Evolutionary conservation across 2,329 filamentous ascomycete genomes (phyloP), one percentile per base, ranked within the genome.

Genomic region (Arthroderma uncinatum): DNA sequence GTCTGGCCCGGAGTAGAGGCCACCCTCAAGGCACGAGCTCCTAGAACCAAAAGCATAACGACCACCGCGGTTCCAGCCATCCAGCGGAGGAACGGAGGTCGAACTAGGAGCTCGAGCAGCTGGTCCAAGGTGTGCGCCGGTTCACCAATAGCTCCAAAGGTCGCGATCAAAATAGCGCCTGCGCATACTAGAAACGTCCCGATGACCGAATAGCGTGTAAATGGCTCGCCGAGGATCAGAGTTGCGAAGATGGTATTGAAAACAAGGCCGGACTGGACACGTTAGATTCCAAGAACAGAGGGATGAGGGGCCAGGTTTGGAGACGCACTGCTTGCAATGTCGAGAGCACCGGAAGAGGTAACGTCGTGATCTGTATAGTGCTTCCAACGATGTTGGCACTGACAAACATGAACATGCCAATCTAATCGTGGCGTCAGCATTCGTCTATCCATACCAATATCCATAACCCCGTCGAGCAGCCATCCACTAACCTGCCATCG

Each of bases 201-300:
- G 66, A 88, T 82, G 37, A 95, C 79, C n/a, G 92, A 96, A 80
- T 90, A 94, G 70, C 82, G 82, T 55, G 93, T 97, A 73, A 97
- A 98, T 3, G 91, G 89, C 73, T 98, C 92, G 67, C 87, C 85
- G 52, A 98, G 81, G 66, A 97, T 89, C 58, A 97, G 76, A 47
- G 90, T 94, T 60, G 93, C 93, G 78, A 94, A 95, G 71, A 97
- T 89, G 58, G 92, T 95, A 77, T 98, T 98, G 79, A 98, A 98
- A 61, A 98, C 93, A 57, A 98, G 80, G 47, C 93, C 93, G 2
- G 92, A 95, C 69, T 81, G 64, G 33, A 37, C 34, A 23, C 36
- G 47, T 58, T 50, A 62, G 56, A 8, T 56, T 50, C 39, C 14
- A 39, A 16, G 42, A 39, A 8, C 14, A 14, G 10, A 56, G 47